Evolutionary conservation across 495 filamentous ascomycete species (phyloP).

Genomic region (Xylaria scruposa): DNA sequence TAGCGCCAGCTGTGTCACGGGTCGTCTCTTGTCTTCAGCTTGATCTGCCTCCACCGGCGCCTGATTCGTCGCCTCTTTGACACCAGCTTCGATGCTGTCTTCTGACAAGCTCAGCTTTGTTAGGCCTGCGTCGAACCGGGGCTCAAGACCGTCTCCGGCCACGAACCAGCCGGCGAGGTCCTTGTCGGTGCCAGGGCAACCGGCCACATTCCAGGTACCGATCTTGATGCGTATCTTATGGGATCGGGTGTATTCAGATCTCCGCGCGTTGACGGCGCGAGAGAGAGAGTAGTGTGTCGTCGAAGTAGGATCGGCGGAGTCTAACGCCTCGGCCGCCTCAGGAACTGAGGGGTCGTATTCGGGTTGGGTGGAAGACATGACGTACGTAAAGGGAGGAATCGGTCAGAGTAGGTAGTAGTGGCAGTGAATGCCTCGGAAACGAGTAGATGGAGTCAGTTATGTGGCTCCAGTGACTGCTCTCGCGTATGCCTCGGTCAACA

Average conservation of each 20-base stretch:
- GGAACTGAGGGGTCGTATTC: constrained; percentile 35
- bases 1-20: neutral
- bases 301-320: constrained; percentile 44
- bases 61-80: constrained; percentile 25
- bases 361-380: neutral
- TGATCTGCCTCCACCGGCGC: neutral
- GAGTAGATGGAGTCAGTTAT: neutral
- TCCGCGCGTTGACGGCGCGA: constrained; percentile 68
- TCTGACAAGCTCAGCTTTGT: constrained; percentile 56
- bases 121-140: constrained; percentile 60
- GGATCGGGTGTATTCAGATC: constrained; percentile 76
- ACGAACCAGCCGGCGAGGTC: constrained; percentile 89
- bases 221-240: constrained; percentile 80
- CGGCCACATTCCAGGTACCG: constrained; percentile 94
- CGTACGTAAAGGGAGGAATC: neutral
- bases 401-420: neutral
- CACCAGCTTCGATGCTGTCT: constrained; percentile 34
- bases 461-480: neutral
- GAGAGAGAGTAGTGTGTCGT: constrained; percentile 54
- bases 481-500: constrained; percentile 10
- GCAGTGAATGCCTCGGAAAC: neutral
- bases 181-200: constrained; percentile 78
- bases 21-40: neutral
- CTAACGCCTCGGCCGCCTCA: constrained; percentile 45
- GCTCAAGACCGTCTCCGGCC: constrained; percentile 65